phyloP scores from a whole-genome alignment of 2,329 filamentous ascomycete species.

The Blastomyces parvus region DNA sequence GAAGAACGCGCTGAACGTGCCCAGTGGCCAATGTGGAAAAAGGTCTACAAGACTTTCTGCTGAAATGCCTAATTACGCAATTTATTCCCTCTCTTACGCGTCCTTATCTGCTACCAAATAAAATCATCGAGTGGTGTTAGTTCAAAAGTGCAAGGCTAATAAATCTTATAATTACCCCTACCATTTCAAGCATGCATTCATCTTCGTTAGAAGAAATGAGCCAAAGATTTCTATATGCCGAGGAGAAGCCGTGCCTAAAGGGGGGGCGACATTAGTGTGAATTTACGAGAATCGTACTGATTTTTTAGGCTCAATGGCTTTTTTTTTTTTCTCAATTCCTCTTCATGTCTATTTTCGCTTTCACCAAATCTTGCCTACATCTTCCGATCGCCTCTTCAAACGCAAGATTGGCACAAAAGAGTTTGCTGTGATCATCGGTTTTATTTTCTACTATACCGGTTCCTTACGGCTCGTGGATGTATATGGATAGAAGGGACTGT shows the following conservation, averaged over 20 bases:
- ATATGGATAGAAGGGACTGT: background rate
- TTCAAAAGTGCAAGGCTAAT: background rate
- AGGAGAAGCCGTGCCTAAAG: background rate
- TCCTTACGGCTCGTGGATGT: background rate
- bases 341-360: background rate
- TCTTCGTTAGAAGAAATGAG: background rate
- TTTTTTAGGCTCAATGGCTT: background rate
- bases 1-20: constrained; percentile 68
- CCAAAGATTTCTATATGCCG: background rate
- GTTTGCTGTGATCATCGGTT: background rate
- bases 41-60: constrained; percentile 62
- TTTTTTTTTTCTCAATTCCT: background rate
- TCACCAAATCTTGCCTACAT: background rate
- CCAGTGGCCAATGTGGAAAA: constrained; percentile 68
- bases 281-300: background rate
- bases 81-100: background rate
- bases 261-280: background rate
- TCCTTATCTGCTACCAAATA: background rate
- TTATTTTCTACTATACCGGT: background rate
- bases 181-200: background rate
- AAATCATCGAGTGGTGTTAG: background rate
- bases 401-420: background rate
- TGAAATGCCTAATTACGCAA: constrained; percentile 29
- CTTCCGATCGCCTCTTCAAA: background rate
- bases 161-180: background rate